phyloP scores from a whole-genome alignment of 495 filamentous ascomycete species.

The Hamigera avellanea region DNA sequence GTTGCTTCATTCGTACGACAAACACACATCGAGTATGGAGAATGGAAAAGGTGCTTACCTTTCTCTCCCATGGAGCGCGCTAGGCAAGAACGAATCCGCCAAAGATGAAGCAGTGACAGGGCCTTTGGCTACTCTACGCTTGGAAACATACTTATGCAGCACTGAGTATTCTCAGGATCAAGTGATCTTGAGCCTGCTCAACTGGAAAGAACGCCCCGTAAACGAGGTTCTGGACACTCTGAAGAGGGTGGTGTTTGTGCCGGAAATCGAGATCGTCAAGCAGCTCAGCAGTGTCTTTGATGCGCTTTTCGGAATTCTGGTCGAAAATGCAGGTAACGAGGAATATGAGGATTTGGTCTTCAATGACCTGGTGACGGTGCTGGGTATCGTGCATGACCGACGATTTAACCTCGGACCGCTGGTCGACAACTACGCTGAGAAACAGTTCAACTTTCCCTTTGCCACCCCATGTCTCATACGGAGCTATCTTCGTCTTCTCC shows the following conservation, averaged over 20 bases:
- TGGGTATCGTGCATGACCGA: constrained; percentile 90
- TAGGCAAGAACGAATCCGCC: constrained; percentile 48
- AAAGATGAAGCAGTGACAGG: constrained; percentile 67
- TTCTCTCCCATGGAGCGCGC: constrained; percentile 63
- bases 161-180: constrained; percentile 93
- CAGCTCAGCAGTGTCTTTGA: constrained; percentile 83
- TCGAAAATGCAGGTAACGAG: constrained; percentile 78
- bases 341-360: constrained; percentile 92
- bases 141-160: constrained; percentile 89
- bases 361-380: constrained; percentile 73
- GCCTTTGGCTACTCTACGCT: constrained; percentile 58
- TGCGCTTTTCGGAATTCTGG: constrained; percentile 79
- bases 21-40: constrained; percentile 54
- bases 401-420: constrained; percentile 83
- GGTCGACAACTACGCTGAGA: constrained; percentile 85
- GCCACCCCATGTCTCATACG: constrained; percentile 83
- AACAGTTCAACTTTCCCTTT: constrained; percentile 84
- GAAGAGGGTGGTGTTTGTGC: constrained; percentile 78
- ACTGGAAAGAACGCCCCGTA: constrained; percentile 67
- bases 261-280: constrained; percentile 96
- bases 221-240: constrained; percentile 61
- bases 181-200: constrained; percentile 68
- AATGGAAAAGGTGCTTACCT: constrained; percentile 72
- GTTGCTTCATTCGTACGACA: constrained; percentile 81
- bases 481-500: constrained; percentile 72